These are phyloP conservation scores for Shiraia bambusicola DNA, from an alignment of 2,329 filamentous ascomycete genomes.

Conservation along the genomic window DNA sequence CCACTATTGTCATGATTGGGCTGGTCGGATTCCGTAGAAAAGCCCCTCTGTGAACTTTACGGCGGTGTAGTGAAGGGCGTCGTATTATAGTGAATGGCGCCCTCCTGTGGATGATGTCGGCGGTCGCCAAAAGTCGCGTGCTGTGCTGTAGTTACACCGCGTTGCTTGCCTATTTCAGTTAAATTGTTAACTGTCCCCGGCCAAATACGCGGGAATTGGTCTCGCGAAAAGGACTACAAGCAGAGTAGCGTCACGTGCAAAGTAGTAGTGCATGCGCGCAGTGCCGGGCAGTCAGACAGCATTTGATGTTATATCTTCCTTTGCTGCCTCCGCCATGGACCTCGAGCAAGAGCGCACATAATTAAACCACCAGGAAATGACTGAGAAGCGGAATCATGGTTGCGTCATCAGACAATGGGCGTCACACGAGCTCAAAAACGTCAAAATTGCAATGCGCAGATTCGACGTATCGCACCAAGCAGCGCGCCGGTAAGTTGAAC, in stretches of 20 bases:
- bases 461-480: too few species aligned
- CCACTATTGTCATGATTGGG: too few species aligned
- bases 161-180: slow-evolving; percentile 13
- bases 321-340: not conserved
- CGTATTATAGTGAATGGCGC: too few species aligned
- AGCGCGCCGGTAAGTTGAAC: too few species aligned
- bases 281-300: not conserved
- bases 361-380: not conserved
- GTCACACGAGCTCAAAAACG: not conserved
- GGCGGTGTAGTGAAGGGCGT: too few species aligned
- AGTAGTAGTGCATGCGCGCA: not conserved
- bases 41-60: too few species aligned
- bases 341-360: not conserved
- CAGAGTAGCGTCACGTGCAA: slow-evolving; percentile 16
- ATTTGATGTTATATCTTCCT: slow-evolving; percentile 1
- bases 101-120: too few species aligned
- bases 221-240: slow-evolving; percentile 14
- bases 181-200: slow-evolving; percentile 3
- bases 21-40: too few species aligned
- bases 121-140: slow-evolving; percentile 1
- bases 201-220: slow-evolving; percentile 6
- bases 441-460: too few species aligned
- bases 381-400: not conserved
- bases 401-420: not conserved
- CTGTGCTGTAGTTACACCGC: slow-evolving; percentile 8